phyloP scores from a whole-genome alignment of 768 basidiomycete species.

The Collybia nuda region DNA sequence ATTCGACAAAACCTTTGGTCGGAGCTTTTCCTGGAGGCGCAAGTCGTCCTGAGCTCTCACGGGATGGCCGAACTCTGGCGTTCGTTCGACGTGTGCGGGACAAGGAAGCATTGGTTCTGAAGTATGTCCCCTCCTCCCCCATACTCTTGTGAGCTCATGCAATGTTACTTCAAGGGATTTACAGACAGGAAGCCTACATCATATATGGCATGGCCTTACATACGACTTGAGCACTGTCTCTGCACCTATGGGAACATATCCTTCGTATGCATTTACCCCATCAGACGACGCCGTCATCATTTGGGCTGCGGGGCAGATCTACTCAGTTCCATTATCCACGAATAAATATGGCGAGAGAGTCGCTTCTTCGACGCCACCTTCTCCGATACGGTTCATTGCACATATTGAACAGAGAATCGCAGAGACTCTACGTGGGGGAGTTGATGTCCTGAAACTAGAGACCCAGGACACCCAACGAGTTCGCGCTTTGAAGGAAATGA shows the following conservation, averaged over 20 bases:
- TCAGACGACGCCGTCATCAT: conserved; percentile 60
- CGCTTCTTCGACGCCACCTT: conserved; percentile 35
- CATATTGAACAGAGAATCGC: conserved; percentile 66
- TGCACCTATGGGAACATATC: conserved; percentile 81
- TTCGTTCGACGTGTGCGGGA: conserved; percentile 75
- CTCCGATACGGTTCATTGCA: conserved; percentile 57
- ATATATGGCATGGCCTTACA: conserved; percentile 68
- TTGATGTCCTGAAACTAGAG: conserved; percentile 54
- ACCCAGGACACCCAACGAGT: conserved; percentile 54
- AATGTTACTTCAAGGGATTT: conserved; percentile 50
- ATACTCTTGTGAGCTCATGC: background rate
- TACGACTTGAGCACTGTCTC: conserved; percentile 65
- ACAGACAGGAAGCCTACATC: conserved; percentile 58
- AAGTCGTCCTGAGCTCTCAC: conserved; percentile 67
- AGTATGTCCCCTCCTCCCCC: conserved; percentile 38
- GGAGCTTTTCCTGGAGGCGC: conserved; percentile 67
- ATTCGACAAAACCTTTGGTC: conserved; percentile 51
- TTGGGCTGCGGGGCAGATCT: conserved; percentile 75
- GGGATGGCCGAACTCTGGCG: conserved; percentile 66
- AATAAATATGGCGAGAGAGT: conserved; percentile 56
- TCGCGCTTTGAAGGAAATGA: conserved; percentile 60
- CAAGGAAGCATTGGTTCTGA: conserved; percentile 70
- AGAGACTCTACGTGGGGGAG: conserved; percentile 50
- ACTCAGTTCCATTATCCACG: conserved; percentile 53
- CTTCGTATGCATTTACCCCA: conserved; percentile 70